Conservation (phyloP, 441 rosid species). For the Lepidium campestre region DNA sequence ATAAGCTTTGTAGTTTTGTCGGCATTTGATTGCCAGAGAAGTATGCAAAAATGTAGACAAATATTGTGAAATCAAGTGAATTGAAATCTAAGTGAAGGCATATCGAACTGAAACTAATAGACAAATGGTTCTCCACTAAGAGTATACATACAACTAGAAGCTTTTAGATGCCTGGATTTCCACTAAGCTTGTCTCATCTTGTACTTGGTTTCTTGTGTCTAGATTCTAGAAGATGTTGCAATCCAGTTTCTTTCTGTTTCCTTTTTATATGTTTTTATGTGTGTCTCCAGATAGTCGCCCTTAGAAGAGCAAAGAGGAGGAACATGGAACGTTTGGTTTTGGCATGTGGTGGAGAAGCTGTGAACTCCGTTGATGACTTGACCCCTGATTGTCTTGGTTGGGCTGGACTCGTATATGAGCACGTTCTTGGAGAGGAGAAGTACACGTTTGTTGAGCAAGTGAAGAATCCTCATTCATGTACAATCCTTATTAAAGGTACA, state of each 20-base stretch:
- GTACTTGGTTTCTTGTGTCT: neutral
- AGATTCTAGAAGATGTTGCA: neutral
- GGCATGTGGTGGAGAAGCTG: slow-evolving; percentile 98
- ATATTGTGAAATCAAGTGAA: neutral
- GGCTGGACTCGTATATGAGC: slow-evolving; percentile 97
- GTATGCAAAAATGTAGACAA: neutral
- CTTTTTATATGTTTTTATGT: neutral
- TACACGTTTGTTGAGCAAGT: slow-evolving; percentile 94
- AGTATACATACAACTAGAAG: neutral
- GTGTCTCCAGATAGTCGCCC: slow-evolving; percentile 76
- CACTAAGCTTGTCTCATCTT: neutral
- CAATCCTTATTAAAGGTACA: slow-evolving; percentile 83
- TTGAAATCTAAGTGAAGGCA: neutral
- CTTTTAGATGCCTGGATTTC: neutral
- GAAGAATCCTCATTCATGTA: slow-evolving; percentile 84
- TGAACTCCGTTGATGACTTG: slow-evolving; percentile 81
- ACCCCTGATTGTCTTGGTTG: slow-evolving; percentile 90
- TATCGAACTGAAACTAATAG: neutral
- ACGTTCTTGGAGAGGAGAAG: slow-evolving; percentile 87
- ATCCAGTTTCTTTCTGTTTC: neutral
- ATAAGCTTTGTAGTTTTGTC: neutral
- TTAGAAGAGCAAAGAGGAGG: slow-evolving; percentile 94
- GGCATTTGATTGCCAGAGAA: neutral
- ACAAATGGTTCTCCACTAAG: neutral
- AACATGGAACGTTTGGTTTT: slow-evolving; percentile 94